Evolutionary conservation across 257 asterid genomes (phyloP).

Genomic region (Gentiana macrophylla): DNA sequence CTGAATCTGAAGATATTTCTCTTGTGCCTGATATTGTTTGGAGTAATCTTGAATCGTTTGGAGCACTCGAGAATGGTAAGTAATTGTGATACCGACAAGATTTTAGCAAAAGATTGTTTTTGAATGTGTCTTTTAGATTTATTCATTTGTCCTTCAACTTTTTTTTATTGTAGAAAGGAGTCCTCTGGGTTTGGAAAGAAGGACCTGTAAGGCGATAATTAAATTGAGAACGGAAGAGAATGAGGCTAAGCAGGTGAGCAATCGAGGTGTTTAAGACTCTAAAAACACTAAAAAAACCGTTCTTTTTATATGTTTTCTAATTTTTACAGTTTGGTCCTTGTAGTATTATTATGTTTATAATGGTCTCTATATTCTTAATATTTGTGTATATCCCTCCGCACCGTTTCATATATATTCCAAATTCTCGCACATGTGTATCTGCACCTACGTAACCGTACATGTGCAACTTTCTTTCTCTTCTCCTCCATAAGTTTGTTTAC

Average conservation of each 20-base stretch:
- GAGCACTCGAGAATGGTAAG: conserved; percentile 53
- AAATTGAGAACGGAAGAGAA: conserved; percentile 60
- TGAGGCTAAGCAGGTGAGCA: conserved; percentile 72
- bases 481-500: conserved; percentile 1
- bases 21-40: conserved; percentile 79
- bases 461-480: not conserved
- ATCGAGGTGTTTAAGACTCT: not conserved
- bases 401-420: too few relatives aligned
- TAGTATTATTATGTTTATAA: too few relatives aligned
- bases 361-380: too few relatives aligned
- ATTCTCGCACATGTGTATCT: too few relatives aligned
- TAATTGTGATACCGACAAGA: conserved; percentile 11
- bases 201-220: conserved; percentile 69
- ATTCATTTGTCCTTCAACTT: conserved; percentile 14
- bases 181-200: conserved; percentile 56
- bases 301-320: too few relatives aligned
- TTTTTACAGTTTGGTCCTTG: too few relatives aligned
- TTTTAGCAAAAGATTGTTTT: conserved; percentile 1
- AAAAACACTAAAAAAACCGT: too few relatives aligned
- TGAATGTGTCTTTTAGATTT: conserved; percentile 8
- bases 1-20: conserved; percentile 71
- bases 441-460: too few relatives aligned
- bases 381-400: too few relatives aligned
- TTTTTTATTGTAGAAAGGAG: conserved; percentile 42
- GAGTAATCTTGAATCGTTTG: conserved; percentile 72